Percentiles rank a stretch among this genome's conserved stretches.
Conservation (phyloP, 257 asterid genomes). For the Petrea volubilis region DNA sequence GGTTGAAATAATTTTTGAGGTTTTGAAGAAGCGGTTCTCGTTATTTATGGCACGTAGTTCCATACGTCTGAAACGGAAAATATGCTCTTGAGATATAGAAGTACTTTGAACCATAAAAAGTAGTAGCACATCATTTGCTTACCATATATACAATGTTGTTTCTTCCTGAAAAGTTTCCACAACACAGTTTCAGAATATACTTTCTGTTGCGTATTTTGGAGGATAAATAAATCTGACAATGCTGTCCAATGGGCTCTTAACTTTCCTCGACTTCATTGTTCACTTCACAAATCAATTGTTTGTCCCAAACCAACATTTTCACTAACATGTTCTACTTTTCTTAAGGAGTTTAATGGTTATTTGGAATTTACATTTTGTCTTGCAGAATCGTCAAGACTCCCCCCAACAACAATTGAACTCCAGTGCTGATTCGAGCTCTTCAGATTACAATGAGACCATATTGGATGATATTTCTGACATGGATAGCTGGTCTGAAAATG, state of each 20-base stretch:
- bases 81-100: too few relatives aligned
- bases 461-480: slow-evolving; percentile 49
- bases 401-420: slow-evolving; percentile 42
- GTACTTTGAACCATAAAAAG: neutral
- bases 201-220: neutral
- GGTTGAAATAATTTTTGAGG: too few relatives aligned
- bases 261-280: neutral
- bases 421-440: slow-evolving; percentile 55
- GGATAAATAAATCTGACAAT: neutral
- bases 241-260: neutral
- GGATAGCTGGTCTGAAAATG: slow-evolving; percentile 70
- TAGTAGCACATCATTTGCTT: neutral
- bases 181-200: neutral
- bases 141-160: neutral
- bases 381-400: slow-evolving; percentile 68
- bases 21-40: too few relatives aligned
- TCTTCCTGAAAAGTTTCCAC: neutral
- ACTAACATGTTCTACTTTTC: neutral
- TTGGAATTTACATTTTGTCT: slow-evolving; percentile 17
- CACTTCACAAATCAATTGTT: neutral
- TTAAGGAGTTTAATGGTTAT: neutral
- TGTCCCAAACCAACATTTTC: neutral
- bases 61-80: neutral
- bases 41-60: neutral
- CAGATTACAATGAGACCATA: slow-evolving; percentile 56